Evolutionary conservation across 192 early-diverging fungal genomes (phyloP), one percentile per base, ranked within the genome.

Genomic region (Linnemannia hyalina): DNA sequence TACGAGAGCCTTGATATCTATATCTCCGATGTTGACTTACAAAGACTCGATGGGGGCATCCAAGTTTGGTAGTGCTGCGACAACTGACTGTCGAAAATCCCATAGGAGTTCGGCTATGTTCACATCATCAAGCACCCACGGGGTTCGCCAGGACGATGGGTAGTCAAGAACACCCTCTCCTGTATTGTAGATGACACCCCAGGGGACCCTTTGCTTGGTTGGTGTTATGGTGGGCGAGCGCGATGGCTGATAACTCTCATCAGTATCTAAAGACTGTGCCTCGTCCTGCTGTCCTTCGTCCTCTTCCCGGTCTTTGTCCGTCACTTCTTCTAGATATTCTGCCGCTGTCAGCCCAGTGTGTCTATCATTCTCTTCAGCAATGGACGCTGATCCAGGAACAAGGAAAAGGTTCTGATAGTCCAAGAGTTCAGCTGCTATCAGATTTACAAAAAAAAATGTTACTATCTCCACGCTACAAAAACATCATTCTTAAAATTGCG

Each of bases 51-150:
- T 65, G 23, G 63, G 63, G 15, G 63, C 47, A 65, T 65, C 63
- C 63, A 65, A 65, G 32, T 65, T 32, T 65, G 63, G 63, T 65
- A 29, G 15, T n/a, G 63, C 38, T 71, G 70, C 38, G 38, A 71
- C 70, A 71, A 71, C 42, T 71, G 70, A 71, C 40, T 71, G 42
- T 71, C 70, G 41, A 71, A 71, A 71, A n/a, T 71, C 70, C 41
- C 70, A 71, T 71, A 71, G n/a, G 70, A 71, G 35, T 22, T 71
- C 70, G 10, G 70, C 70, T 71, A 71, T 18, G 41, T 71, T 71
- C 4, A 42, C 23, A 71, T 42, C 70, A 44, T 71, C 70, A 38
- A 71, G 70, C 38, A 42, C 40, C 70, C 42, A 71, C n/a, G 70
- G 70, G 13, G 41, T 16, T 42, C 41, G 70, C 38, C 70, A 71